Percentiles rank a stretch among this genome's conserved stretches.
Conservation (phyloP, 768 basidiomycete species). For the Tricholoma saponaceum region DNA sequence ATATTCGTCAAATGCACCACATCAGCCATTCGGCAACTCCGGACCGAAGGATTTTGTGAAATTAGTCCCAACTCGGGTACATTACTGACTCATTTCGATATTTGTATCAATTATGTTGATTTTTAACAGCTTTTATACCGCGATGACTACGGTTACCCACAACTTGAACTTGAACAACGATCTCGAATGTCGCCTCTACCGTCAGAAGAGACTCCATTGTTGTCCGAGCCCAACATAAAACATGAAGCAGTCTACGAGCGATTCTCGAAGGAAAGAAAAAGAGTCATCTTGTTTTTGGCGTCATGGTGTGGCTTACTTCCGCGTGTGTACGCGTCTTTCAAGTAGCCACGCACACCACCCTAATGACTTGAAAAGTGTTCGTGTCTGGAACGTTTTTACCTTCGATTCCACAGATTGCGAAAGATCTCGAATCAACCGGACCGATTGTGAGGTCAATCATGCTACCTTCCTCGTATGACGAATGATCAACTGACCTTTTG, state of each 20-base stretch:
- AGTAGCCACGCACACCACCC: no score
- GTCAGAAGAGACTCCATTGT: constrained; percentile 31
- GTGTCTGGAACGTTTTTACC: constrained; percentile 69
- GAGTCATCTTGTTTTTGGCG: constrained; percentile 50
- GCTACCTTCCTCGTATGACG: neutral
- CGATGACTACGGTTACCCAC: neutral
- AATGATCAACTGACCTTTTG: neutral
- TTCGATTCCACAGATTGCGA: constrained; percentile 68
- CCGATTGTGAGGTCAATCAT: constrained; percentile 49
- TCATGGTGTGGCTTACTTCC: constrained; percentile 62
- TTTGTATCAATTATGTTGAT: no score
- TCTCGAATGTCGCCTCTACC: neutral
- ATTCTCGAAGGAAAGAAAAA: constrained; percentile 52
- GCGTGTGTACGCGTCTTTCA: constrained; percentile 30
- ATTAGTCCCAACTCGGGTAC: no score
- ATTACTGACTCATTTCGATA: no score
- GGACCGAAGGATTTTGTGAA: no score
- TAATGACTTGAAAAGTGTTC: constrained; percentile 45
- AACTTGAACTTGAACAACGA: no score
- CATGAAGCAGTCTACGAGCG: constrained; percentile 47
- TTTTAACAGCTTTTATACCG: neutral
- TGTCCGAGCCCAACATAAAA: constrained; percentile 11
- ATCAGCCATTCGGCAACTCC: no score
- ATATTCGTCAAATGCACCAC: no score
- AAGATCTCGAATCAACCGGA: constrained; percentile 55